phyloP scores from a whole-genome alignment of 129 eudicot species.

The Flaveria sonorensis region DNA sequence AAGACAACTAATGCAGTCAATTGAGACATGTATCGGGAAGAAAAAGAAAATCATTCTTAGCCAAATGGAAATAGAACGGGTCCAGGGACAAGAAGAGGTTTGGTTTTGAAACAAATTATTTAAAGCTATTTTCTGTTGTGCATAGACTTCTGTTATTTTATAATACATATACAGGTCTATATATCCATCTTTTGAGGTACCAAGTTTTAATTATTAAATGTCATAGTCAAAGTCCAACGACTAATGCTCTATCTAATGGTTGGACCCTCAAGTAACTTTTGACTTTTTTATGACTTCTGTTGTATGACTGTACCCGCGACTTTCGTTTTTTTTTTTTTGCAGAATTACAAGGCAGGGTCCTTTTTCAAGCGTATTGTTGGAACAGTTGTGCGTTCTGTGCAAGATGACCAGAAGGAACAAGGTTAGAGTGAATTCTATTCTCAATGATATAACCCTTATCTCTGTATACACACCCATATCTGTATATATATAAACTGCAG shows the following conservation, averaged over 20 bases:
- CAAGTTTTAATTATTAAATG: not conserved
- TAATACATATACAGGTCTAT: not conserved
- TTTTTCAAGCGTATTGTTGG: conserved; percentile 87
- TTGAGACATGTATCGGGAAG: conserved; percentile 88
- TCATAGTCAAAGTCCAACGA: not conserved
- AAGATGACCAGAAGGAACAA: conserved; percentile 96
- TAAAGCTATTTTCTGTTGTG: conserved; percentile 8
- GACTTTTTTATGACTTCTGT: not conserved
- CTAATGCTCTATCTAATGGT: not conserved
- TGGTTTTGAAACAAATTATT: not conserved
- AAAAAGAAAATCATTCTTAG: conserved; percentile 89
- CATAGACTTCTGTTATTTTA: conserved; percentile 25
- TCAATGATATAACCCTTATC: conserved; percentile 4
- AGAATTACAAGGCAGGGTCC: conserved; percentile 79
- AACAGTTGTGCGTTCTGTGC: conserved; percentile 97
- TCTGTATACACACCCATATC: too few species aligned
- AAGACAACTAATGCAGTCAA: conserved; percentile 96
- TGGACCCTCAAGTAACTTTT: not conserved
- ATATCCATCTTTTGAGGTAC: not conserved
- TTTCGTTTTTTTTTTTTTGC: conserved; percentile 36
- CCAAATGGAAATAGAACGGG: conserved; percentile 78
- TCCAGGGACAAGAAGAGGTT: conserved; percentile 95
- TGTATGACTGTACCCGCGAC: conserved; percentile 8
- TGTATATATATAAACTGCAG: not conserved
- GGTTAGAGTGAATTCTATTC: conserved; percentile 44